Conservation (phyloP, 1,139 yeast species). For the Hyphopichia fennica region DNA sequence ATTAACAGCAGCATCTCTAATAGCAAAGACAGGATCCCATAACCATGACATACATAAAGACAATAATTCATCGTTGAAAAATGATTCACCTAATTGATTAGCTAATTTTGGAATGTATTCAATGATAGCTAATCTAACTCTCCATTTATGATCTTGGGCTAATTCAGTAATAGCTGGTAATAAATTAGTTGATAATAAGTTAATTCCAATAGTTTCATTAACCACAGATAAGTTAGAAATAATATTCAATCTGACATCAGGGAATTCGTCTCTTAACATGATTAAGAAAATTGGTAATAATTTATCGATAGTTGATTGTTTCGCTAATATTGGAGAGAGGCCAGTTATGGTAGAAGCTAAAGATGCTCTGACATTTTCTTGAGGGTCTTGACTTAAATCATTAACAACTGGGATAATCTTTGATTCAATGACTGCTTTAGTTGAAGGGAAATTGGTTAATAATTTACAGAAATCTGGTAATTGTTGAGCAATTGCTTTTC, state of each 20-base stretch:
- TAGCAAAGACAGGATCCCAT: slow-evolving; percentile 97
- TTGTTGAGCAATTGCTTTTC: slow-evolving; percentile 92
- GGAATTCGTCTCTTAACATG: slow-evolving; percentile 95
- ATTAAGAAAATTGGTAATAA: slow-evolving; percentile 85
- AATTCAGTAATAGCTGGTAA: slow-evolving; percentile 95
- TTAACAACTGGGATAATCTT: slow-evolving; percentile 84
- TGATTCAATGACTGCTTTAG: slow-evolving; percentile 56
- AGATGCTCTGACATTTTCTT: slow-evolving; percentile 91
- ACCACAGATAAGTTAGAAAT: slow-evolving; percentile 90
- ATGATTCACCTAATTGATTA: slow-evolving; percentile 90
- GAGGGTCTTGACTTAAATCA: slow-evolving; percentile 83
- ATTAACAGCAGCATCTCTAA: slow-evolving; percentile 92
- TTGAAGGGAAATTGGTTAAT: slow-evolving; percentile 41
- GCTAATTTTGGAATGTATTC: slow-evolving; percentile 96
- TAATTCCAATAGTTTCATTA: slow-evolving; percentile 92
- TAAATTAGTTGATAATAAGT: slow-evolving; percentile 77
- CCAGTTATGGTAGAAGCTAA: slow-evolving; percentile 87
- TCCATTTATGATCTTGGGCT: slow-evolving; percentile 97
- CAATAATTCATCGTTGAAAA: slow-evolving; percentile 89
- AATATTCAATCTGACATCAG: slow-evolving; percentile 93
- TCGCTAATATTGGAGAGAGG: slow-evolving; percentile 82
- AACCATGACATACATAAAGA: slow-evolving; percentile 93
- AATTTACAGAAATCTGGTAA: slow-evolving; percentile 75
- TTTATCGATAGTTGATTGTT: slow-evolving; percentile 78
- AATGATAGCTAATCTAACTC: slow-evolving; percentile 94